Base-by-base conservation (phyloP, 148 eudicot genomes). In the Persicaria tinctoria region DNA sequence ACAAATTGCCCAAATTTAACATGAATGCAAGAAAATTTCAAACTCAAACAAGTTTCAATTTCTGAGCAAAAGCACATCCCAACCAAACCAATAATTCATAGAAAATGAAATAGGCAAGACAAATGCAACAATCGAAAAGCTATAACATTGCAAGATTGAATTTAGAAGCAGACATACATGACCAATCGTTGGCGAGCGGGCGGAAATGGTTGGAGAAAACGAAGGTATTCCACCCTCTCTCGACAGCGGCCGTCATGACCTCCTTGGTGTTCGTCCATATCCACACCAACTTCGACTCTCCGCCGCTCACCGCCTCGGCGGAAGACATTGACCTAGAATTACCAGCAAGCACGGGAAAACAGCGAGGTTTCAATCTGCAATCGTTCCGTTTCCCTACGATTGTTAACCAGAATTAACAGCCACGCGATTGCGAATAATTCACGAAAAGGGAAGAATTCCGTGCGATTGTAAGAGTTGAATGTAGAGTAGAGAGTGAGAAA, bases 191-290 rank as follows among this genome's bases (percentile, higher is more conserved):
- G 3, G 90, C 89, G 72, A 91, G 89, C 6, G 82, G 72, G 44
- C 79, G 80, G 74, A 71, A 76, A 55, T 76, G 17, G 12, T 83
- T 62, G 18, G 86, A 77, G 79, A 94, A 94, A 72, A 94, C 44
- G 63, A 91, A 91, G 57, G 97, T 91, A 56, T 84, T 80, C 98
- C 97, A 94, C 44, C 98, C 98, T 80, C 93, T 87, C 82, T 91
- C 98, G 4, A 91, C 95, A 5, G 98, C 93, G 72, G 93, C 84
- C 2, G 91, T 89, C 93, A 94, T 91, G 1, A 94, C 98, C 74
- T 91, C 86, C 82, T 91, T 88, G 82, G 79, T 91, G 79, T 88
- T 85, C 13, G 95, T 89, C 98, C 98, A 94, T 17, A 94, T 81
- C 98, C 98, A 94, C 51, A 94, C 97, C 74, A 66, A 44, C 80